phyloP scores from a whole-genome alignment of 345 rosid species.

The Salix suchowensis region DNA sequence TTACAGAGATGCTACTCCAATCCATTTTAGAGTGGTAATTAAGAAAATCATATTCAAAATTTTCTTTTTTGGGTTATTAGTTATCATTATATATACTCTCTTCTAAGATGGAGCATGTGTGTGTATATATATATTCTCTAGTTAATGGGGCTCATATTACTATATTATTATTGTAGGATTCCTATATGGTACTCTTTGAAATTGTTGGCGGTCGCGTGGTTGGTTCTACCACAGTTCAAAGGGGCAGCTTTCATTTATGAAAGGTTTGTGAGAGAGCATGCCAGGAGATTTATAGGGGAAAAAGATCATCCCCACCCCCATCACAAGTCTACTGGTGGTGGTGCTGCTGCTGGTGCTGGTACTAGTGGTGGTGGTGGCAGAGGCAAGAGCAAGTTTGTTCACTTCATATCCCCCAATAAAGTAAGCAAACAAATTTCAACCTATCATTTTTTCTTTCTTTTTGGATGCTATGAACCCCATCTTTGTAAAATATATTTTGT shows the following conservation, averaged over 20 bases:
- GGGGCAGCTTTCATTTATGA: constrained; percentile 81
- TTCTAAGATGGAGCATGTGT: no score
- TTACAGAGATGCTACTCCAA: constrained; percentile 65
- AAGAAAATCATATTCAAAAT: not conserved
- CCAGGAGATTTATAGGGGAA: constrained; percentile 34
- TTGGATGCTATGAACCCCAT: no score
- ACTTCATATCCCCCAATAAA: constrained; percentile 23
- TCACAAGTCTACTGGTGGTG: constrained; percentile 1
- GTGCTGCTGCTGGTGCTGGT: not conserved
- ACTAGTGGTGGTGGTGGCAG: constrained; percentile 1
- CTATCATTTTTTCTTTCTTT: no score
- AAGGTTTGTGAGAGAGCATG: constrained; percentile 46
- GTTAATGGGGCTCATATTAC: not conserved
- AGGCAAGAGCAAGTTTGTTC: constrained; percentile 28
- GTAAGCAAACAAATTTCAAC: not conserved
- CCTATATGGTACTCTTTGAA: constrained; percentile 79
- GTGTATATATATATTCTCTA: not conserved
- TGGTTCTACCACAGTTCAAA: constrained; percentile 63
- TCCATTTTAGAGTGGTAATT: constrained; percentile 58
- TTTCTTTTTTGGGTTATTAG: not conserved
- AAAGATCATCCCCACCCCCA: constrained; percentile 1
- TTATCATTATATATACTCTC: no score
- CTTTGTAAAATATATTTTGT: no score
- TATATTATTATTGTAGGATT: constrained; percentile 39
- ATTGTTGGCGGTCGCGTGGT: constrained; percentile 59